These are phyloP conservation scores for Alternaria sp. DNA, from an alignment of 2,329 filamentous ascomycete species.

Conservation along the genomic window DNA sequence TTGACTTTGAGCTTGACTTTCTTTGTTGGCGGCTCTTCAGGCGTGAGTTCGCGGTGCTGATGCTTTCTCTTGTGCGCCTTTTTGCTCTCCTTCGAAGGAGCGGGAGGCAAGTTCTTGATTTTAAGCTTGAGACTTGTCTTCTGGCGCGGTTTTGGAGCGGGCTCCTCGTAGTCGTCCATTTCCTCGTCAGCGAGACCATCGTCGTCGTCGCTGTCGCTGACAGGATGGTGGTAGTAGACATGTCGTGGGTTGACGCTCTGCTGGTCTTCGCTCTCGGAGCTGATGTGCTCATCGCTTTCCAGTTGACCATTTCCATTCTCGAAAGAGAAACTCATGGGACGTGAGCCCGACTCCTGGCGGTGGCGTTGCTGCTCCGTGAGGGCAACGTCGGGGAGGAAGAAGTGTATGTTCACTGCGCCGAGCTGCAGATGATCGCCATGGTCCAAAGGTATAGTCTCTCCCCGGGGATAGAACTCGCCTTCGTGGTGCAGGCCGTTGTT, in stretches of 20 bases:
- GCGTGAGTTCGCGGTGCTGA: conserved; percentile 31
- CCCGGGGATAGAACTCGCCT: conserved; percentile 24
- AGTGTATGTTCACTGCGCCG: conserved; percentile 71
- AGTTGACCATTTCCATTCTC: conserved; percentile 65
- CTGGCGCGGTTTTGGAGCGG: conserved; percentile 29
- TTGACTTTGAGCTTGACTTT: conserved; percentile 30
- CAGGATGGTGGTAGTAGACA: conserved; percentile 41
- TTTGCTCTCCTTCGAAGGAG: conserved; percentile 28
- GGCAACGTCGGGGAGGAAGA: conserved; percentile 65
- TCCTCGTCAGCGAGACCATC: conserved; percentile 35
- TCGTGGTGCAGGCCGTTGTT: conserved; percentile 68
- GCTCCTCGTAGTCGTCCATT: conserved; percentile 51
- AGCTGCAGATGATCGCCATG: conserved; percentile 74
- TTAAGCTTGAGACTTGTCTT: conserved; percentile 42
- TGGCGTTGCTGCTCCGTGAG: conserved; percentile 58
- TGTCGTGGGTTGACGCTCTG: conserved; percentile 43
- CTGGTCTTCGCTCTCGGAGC: conserved; percentile 40
- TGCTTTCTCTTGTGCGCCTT: conserved; percentile 35
- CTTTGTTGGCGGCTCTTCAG: conserved; percentile 37
- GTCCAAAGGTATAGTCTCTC: conserved; percentile 55
- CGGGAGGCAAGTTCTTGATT: conserved; percentile 28
- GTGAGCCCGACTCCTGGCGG: conserved; percentile 57
- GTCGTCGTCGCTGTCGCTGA: conserved; percentile 37
- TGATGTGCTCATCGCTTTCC: conserved; percentile 56
- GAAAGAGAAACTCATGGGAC: conserved; percentile 76